Evolutionary conservation across 352 stramenopile genomes (phyloP).

Genomic region (Chrysophaeum taylorii): DNA sequence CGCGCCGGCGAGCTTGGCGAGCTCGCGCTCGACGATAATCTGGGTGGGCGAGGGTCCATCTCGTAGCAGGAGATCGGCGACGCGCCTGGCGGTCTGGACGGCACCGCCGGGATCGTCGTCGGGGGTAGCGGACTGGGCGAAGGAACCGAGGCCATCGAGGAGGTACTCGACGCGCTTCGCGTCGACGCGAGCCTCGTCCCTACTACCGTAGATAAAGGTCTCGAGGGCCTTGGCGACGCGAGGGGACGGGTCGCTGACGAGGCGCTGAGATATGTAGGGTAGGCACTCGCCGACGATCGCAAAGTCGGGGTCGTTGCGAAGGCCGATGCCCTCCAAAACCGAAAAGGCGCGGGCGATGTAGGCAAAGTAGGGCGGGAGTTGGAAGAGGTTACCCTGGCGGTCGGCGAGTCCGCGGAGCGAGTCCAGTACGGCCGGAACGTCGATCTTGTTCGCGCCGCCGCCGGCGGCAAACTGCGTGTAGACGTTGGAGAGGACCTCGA

Average conservation of each 20-base stretch:
- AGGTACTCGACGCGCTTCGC: not conserved
- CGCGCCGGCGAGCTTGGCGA: not conserved
- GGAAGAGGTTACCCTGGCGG: slow-evolving; percentile 30
- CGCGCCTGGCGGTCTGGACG: not conserved
- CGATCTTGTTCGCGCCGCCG: not conserved
- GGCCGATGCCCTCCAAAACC: slow-evolving; percentile 55
- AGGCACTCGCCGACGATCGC: slow-evolving; percentile 10
- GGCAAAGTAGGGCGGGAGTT: slow-evolving; percentile 50
- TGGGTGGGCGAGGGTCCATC: not conserved
- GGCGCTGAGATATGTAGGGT: not conserved
- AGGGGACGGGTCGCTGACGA: not conserved
- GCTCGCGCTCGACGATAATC: not conserved
- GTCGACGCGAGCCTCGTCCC: too few relatives aligned
- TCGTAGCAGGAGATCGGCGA: not conserved
- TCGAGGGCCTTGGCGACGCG: not conserved
- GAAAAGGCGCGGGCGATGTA: slow-evolving; percentile 63
- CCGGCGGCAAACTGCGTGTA: not conserved
- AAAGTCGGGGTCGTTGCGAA: slow-evolving; percentile 49
- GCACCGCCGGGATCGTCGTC: not conserved
- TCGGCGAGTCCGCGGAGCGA: not conserved
- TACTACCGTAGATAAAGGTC: slow-evolving; percentile 2
- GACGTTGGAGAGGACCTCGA: not conserved
- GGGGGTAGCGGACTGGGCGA: not conserved
- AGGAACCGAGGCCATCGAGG: not conserved
- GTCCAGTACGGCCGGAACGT: not conserved